These are phyloP conservation scores for Gloeostereum incarnatum DNA, from an alignment of 768 basidiomycete genomes.

Conservation along the genomic window DNA sequence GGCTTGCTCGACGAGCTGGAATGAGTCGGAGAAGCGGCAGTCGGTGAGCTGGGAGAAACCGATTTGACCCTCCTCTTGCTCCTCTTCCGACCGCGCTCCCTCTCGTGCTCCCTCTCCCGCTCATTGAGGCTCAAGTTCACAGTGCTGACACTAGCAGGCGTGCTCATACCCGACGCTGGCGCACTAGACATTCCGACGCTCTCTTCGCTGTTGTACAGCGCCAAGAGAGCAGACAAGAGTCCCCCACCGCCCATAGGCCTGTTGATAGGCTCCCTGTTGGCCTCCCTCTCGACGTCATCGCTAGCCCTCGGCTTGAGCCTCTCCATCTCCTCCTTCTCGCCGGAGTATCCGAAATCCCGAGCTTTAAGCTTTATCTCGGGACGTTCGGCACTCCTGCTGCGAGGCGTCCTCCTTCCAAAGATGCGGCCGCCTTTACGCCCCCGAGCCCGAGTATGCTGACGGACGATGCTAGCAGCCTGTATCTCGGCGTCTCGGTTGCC, in stretches of 20 bases:
- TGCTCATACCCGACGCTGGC: slow-evolving; percentile 5
- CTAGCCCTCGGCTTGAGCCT: too few species aligned
- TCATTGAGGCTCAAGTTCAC: too few species aligned
- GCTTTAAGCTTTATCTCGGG: slow-evolving; percentile 9
- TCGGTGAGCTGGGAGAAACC: neutral
- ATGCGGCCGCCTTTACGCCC: slow-evolving; percentile 8
- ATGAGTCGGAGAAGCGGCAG: neutral
- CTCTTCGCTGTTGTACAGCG: slow-evolving; percentile 40
- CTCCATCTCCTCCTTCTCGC: too few species aligned
- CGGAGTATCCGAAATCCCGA: slow-evolving; percentile 9
- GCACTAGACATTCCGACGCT: slow-evolving; percentile 13
- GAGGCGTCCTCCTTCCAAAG: neutral
- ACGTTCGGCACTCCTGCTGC: slow-evolving; percentile 6
- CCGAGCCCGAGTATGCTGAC: slow-evolving; percentile 31
- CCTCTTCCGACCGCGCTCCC: neutral
- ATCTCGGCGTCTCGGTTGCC: slow-evolving; percentile 21
- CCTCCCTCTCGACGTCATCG: slow-evolving; percentile 8
- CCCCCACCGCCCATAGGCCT: slow-evolving; percentile 38
- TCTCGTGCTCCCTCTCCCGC: neutral
- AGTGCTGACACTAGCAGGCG: too few species aligned
- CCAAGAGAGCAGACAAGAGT: slow-evolving; percentile 58
- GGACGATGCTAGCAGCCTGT: slow-evolving; percentile 32
- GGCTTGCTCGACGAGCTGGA: neutral
- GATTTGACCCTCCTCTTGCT: neutral
- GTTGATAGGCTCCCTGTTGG: slow-evolving; percentile 9